These are phyloP conservation scores for Infundibulicybe gibba DNA, from an alignment of 768 basidiomycete genomes.

Conservation along the genomic window DNA sequence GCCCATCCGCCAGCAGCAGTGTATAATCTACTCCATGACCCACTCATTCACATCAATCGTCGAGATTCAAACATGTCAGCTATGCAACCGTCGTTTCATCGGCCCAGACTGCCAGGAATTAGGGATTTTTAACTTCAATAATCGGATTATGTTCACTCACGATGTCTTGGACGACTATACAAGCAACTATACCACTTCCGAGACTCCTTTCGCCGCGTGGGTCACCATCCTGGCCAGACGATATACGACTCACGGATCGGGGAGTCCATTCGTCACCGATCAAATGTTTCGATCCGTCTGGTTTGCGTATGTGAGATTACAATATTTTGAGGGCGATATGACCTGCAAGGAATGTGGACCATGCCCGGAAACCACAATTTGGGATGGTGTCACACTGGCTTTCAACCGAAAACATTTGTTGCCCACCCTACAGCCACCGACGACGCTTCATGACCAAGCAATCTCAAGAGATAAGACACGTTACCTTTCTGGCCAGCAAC, in stretches of 20 bases:
- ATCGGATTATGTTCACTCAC: conserved; percentile 23
- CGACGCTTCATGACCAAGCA: conserved; percentile 9
- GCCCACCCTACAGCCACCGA: conserved; percentile 19
- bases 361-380: conserved; percentile 23
- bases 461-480: conserved; percentile 1
- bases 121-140: conserved; percentile 32
- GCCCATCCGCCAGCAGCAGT: background rate
- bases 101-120: conserved; percentile 22
- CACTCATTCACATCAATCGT: background rate
- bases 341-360: conserved; percentile 21
- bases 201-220: conserved; percentile 30
- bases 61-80: background rate
- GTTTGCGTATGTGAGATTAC: conserved; percentile 26
- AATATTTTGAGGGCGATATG: conserved; percentile 17
- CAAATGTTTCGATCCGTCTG: conserved; percentile 25
- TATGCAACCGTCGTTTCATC: conserved; percentile 10
- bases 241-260: conserved; percentile 11
- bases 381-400: conserved; percentile 27
- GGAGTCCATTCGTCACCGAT: conserved; percentile 17
- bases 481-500: conserved; percentile 6
- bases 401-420: conserved; percentile 23
- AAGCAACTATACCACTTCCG: conserved; percentile 23
- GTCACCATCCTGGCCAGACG: conserved; percentile 13
- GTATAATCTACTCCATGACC: background rate
- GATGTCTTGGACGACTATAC: conserved; percentile 31